Conservation (phyloP, 2,329 filamentous ascomycete species). For the Hypoxylon sp. region DNA sequence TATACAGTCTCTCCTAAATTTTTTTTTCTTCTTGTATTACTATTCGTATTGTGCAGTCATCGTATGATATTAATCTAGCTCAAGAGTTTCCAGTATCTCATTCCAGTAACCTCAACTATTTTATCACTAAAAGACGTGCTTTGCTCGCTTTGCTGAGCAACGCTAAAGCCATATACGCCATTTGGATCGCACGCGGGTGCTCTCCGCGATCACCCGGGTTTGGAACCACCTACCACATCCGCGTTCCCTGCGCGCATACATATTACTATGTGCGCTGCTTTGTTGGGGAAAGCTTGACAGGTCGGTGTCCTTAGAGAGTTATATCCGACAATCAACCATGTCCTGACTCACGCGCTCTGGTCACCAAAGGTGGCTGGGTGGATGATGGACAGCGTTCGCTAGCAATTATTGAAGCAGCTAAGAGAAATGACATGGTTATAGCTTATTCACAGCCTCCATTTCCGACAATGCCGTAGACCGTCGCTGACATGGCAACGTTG, state of each 20-base stretch:
- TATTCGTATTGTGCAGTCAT: conserved; percentile 1
- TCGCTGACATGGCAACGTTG: conserved; percentile 16
- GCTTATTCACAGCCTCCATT: background rate
- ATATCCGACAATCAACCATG: conserved; percentile 25
- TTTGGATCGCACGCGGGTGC: conserved; percentile 14
- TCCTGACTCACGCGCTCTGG: conserved; percentile 4
- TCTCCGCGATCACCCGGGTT: conserved; percentile 27
- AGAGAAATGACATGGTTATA: background rate
- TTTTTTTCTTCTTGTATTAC: background rate
- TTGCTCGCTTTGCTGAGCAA: conserved; percentile 22
- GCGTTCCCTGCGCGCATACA: conserved; percentile 30
- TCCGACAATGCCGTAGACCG: conserved; percentile 15
- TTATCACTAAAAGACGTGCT: conserved; percentile 1
- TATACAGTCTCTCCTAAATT: background rate
- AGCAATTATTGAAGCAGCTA: conserved; percentile 14
- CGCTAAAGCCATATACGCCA: conserved; percentile 14
- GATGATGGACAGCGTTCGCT: conserved; percentile 2
- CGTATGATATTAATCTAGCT: conserved; percentile 4
- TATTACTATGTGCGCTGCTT: conserved; percentile 36
- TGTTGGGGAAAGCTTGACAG: conserved; percentile 30
- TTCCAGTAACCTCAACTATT: conserved; percentile 5
- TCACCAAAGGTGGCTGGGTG: conserved; percentile 6
- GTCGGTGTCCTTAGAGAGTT: conserved; percentile 9
- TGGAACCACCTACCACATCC: conserved; percentile 31
- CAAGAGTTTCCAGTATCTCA: background rate